phyloP scores from a whole-genome alignment of 768 basidiomycete genomes.

The Pisolithus albus region DNA sequence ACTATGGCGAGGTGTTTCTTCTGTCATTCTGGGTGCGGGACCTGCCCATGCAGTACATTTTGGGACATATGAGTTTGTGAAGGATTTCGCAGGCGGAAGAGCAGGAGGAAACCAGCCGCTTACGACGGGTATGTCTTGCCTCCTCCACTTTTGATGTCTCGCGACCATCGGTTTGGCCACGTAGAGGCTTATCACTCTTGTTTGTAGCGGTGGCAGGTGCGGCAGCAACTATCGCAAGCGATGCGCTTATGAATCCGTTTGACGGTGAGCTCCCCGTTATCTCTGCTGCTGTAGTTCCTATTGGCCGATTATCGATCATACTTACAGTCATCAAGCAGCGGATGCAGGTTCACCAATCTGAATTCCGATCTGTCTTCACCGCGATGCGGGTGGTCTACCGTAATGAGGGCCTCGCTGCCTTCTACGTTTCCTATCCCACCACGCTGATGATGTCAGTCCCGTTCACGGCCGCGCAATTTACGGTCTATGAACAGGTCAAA shows the following conservation, averaged over 20 bases:
- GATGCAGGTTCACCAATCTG: conserved; percentile 95
- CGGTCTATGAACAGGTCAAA: conserved; percentile 93
- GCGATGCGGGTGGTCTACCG: conserved; percentile 82
- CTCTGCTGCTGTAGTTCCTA: neutral
- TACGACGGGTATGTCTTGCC: conserved; percentile 71
- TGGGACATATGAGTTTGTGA: conserved; percentile 90
- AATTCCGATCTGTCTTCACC: conserved; percentile 80
- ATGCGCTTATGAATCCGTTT: conserved; percentile 99
- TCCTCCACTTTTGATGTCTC: conserved; percentile 2
- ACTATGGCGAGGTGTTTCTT: conserved; percentile 94
- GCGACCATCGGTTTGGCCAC: neutral
- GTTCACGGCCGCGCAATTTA: conserved; percentile 97
- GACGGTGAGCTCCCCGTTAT: conserved; percentile 60
- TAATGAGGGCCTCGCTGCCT: conserved; percentile 81
- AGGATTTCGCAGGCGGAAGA: conserved; percentile 89
- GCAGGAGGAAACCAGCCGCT: conserved; percentile 68
- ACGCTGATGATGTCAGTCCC: conserved; percentile 95
- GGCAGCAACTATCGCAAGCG: conserved; percentile 87
- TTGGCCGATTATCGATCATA: conserved; percentile 11
- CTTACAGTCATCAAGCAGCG: conserved; percentile 93
- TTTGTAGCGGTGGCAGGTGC: conserved; percentile 82
- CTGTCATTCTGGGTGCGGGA: conserved; percentile 92
- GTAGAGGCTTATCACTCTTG: conserved; percentile 8
- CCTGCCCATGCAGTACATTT: conserved; percentile 99
- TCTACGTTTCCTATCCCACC: conserved; percentile 98